Base-by-base conservation (phyloP, 2,329 filamentous ascomycete species). In the Penicillium hordei region DNA sequence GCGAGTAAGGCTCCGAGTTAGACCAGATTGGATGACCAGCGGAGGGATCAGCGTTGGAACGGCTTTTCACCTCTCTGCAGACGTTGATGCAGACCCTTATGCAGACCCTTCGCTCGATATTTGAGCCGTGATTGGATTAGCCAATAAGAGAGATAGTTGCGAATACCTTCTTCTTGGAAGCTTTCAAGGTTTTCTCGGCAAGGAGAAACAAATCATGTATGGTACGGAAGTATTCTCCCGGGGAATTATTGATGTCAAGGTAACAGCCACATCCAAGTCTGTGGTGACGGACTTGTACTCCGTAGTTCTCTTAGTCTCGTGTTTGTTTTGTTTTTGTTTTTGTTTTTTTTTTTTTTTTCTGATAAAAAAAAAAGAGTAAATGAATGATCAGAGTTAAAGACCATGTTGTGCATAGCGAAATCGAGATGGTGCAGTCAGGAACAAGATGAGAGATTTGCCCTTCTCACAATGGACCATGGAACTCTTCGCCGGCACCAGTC, bases 161-260 rank as follows among this genome's bases (percentile, higher is more conserved):
- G 29, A 57, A 52, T 29, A 10, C 7, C 10, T 19, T 33, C 15
- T 36, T 33, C 36, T 25, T 27, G 38, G n/a, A 15, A n/a, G n/a
- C 31, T n/a, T 39, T 29, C 8, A 39, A 48, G 19, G 6, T 19
- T 33, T 58, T 52, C 23, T 45, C 43, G 31, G 50, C 4, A 31
- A 12, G 31, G 17, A 15, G 21, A 42, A 29, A 15, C 48, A 40
- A 45, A 53, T 42, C 27, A 23, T 42, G 15, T 34, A 33, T 52
- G 57, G 42, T 13, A 13, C 42, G 55, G 57, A 61, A 56, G 21
- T 53, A 46, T 48, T 60, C 25, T 62, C 61, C 59, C 4, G 33
- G 17, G 1, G 34, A 48, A 34, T 60, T 40, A 43, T 23, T 19
- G 23, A 31, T 49, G 39, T 44, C 36, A 49, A 25, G n/a, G 25